Base-by-base conservation (phyloP, 306 rosid genomes). In the Trichosanthes truncata region DNA sequence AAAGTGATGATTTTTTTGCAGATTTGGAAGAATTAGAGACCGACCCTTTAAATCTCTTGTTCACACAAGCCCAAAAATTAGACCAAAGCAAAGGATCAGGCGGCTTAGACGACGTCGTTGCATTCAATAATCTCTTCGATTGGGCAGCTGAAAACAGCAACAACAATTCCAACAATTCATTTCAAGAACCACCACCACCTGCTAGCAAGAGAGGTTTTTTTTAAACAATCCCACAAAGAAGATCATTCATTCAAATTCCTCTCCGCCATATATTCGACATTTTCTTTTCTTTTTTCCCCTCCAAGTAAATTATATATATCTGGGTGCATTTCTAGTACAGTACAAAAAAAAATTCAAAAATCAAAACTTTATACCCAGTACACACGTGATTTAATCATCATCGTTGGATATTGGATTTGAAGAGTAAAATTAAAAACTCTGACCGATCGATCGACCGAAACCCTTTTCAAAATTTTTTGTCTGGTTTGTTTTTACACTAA, bases 21-120 rank as follows among this genome's bases (percentile, higher is more conserved):
- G 94, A 84, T 9, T 90, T 90, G 83, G 94, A 79, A 17, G 94
- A 90, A 80, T 81, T 90, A 15, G 85, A 85, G 73, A 80, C 81
- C 31, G 88, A 90, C 78, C 90, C 94, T 15, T 78, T 86, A 20
- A 79, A 84, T 80, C 82, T 88, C 11, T 83, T 88, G 88, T 88
- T 90, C 48, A 72, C 81, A 7, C 90, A 80, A 85, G 90, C 81
- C 18, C 85, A 83, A 31, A 26, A 57, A 38, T 66, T 38, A 36
- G 29, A 66, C 4, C 73, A 66, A 66, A 7, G 6, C 73, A 36
- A 36, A 66, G 48, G 26, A 18, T 52, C 57, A 0, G 71, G 6
- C 6, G 40, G 71, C 74, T 81, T 88, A 65, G 90, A 90, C 83
- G 43, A 66, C 73, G 48, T 66, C 48, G 48, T 45, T 33, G 86